These are phyloP conservation scores for Gloeopeniophorella convolvens DNA, from an alignment of 768 basidiomycete genomes.

Conservation along the genomic window DNA sequence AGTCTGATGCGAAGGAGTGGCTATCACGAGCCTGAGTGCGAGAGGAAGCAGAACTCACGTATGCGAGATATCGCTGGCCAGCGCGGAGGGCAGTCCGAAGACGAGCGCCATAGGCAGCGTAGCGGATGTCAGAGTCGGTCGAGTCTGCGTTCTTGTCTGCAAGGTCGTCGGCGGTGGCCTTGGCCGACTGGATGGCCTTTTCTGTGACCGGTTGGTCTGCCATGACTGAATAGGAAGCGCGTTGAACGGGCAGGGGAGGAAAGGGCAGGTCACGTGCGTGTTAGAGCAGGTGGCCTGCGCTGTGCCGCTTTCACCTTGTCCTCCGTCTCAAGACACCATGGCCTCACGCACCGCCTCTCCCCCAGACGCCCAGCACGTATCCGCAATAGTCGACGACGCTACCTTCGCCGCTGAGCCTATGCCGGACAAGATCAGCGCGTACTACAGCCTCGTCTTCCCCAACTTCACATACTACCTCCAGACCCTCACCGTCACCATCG, in stretches of 20 bases:
- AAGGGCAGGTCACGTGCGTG: constrained; percentile 5
- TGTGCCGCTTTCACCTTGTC: not conserved
- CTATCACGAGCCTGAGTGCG: constrained; percentile 16
- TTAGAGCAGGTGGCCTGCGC: not conserved
- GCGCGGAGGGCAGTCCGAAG: constrained; percentile 71
- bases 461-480: constrained; percentile 96
- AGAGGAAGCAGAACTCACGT: constrained; percentile 37
- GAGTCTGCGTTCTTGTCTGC: constrained; percentile 60
- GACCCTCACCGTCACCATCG: constrained; percentile 90
- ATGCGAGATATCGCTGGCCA: constrained; percentile 66
- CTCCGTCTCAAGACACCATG: constrained; percentile 22
- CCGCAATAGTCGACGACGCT: constrained; percentile 26
- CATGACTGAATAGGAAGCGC: constrained; percentile 12
- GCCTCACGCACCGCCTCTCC: constrained; percentile 23
- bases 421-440: constrained; percentile 83
- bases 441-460: constrained; percentile 90
- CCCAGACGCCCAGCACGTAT: constrained; percentile 26
- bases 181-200: constrained; percentile 28
- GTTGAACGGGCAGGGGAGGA: constrained; percentile 1
- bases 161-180: constrained; percentile 47
- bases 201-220: constrained; percentile 7
- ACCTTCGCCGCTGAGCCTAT: constrained; percentile 23
- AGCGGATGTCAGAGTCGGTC: constrained; percentile 61
- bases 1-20: constrained; percentile 38
- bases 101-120: constrained; percentile 74